phyloP scores from a whole-genome alignment of 2,329 filamentous ascomycete species.

The Botrytis tulipae region DNA sequence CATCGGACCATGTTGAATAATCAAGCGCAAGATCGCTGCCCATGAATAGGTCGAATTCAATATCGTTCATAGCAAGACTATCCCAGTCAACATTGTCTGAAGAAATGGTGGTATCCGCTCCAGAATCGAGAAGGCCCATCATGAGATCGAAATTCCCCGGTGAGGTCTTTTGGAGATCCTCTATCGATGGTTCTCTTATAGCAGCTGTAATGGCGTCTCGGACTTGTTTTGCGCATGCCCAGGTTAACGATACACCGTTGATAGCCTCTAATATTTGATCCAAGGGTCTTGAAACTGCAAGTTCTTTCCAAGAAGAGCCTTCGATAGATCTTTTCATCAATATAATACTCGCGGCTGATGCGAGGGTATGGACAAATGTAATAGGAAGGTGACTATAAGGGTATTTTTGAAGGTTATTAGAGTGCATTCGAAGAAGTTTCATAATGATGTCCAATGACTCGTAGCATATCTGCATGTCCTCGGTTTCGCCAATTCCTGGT shows the following conservation, averaged over 20 bases:
- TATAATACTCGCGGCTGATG: slow-evolving; percentile 47
- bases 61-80: slow-evolving; percentile 17
- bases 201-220: slow-evolving; percentile 38
- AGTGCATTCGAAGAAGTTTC: slow-evolving; percentile 46
- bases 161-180: slow-evolving; percentile 18
- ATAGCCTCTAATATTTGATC: slow-evolving; percentile 50
- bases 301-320: slow-evolving; percentile 43
- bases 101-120: background rate
- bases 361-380: slow-evolving; percentile 50
- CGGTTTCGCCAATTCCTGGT: slow-evolving; percentile 42
- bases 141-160: slow-evolving; percentile 29
- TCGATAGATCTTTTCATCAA: slow-evolving; percentile 47
- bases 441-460: slow-evolving; percentile 48
- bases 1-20: slow-evolving; percentile 13
- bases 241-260: slow-evolving; percentile 51
- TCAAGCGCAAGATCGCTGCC: slow-evolving; percentile 17
- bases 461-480: slow-evolving; percentile 51
- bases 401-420: slow-evolving; percentile 41
- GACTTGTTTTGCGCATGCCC: slow-evolving; percentile 48
- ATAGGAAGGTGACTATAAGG: slow-evolving; percentile 46
- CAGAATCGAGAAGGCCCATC: slow-evolving; percentile 21
- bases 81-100: slow-evolving; percentile 21
- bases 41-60: slow-evolving; percentile 22
- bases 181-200: slow-evolving; percentile 20
- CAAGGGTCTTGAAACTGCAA: slow-evolving; percentile 50